phyloP scores from a whole-genome alignment of 441 rosid genomes.

The Macaranga tanarius region DNA sequence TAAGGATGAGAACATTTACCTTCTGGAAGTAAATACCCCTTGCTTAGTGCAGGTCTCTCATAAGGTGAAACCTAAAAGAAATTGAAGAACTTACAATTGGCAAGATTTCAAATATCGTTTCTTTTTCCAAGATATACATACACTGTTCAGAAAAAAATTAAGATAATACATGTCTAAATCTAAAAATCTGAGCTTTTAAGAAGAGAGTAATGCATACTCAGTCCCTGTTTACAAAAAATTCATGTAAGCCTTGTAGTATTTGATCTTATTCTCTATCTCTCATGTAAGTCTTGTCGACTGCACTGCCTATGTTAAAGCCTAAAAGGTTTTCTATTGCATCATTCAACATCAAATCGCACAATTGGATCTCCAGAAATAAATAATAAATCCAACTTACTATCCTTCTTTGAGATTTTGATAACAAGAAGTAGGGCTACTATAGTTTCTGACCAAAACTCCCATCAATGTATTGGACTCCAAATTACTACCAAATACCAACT shows the following conservation, averaged over 20 bases:
- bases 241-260: neutral
- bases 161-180: no score
- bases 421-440: neutral
- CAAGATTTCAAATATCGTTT: neutral
- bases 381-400: neutral
- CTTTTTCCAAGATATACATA: no score
- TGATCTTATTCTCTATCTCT: neutral
- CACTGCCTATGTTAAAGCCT: neutral
- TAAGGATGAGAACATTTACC: conserved; percentile 39
- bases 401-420: neutral
- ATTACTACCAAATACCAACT: neutral
- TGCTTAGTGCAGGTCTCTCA: conserved; percentile 97
- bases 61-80: conserved; percentile 78
- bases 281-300: neutral
- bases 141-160: no score
- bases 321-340: neutral
- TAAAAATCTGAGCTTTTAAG: neutral
- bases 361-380: neutral
- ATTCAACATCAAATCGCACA: neutral
- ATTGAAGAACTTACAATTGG: neutral
- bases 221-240: neutral
- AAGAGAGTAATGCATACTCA: neutral
- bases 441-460: neutral
- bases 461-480: neutral
- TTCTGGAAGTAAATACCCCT: conserved; percentile 89